These are phyloP conservation scores for Xylariaceae sp. DNA, from an alignment of 2,329 filamentous ascomycete genomes.

Conservation along the genomic window DNA sequence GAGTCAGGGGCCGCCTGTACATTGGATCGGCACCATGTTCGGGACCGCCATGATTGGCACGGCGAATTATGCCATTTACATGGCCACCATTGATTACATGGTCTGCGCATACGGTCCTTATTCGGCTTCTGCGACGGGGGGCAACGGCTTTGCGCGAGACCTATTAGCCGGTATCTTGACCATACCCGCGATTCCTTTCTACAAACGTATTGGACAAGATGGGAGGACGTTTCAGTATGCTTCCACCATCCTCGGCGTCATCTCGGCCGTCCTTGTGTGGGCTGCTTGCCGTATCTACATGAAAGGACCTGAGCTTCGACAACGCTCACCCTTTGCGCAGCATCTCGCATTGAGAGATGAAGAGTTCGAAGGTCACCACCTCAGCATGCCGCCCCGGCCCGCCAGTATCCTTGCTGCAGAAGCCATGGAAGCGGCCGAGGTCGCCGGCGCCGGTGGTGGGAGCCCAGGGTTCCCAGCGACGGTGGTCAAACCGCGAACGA, in stretches of 20 bases:
- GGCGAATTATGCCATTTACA: slow-evolving; percentile 60
- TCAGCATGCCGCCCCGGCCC: slow-evolving; percentile 14
- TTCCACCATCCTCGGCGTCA: slow-evolving; percentile 48
- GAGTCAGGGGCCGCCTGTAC: slow-evolving; percentile 46
- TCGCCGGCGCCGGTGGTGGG: background rate
- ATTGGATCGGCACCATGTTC: slow-evolving; percentile 60
- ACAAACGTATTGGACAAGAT: slow-evolving; percentile 40
- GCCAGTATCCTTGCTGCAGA: slow-evolving; percentile 16
- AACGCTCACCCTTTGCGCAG: slow-evolving; percentile 53
- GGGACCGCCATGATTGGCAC: slow-evolving; percentile 57
- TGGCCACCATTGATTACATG: slow-evolving; percentile 65
- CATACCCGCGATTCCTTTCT: slow-evolving; percentile 55
- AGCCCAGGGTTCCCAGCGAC: background rate
- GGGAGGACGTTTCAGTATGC: slow-evolving; percentile 50
- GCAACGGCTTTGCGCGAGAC: slow-evolving; percentile 62
- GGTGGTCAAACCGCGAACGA: background rate
- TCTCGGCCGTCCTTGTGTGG: slow-evolving; percentile 46
- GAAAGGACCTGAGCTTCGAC: slow-evolving; percentile 50
- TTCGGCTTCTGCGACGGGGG: slow-evolving; percentile 61
- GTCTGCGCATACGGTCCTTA: slow-evolving; percentile 63
- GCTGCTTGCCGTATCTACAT: slow-evolving; percentile 54
- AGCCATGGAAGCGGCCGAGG: background rate
- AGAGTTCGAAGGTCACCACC: slow-evolving; percentile 19
- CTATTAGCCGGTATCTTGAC: slow-evolving; percentile 62
- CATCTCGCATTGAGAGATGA: slow-evolving; percentile 43